A percentile compares a stretch with the other conserved stretches of the same genome.
Conservation (phyloP, 176 grass and related monocot genomes). For the Olyra latifolia region DNA sequence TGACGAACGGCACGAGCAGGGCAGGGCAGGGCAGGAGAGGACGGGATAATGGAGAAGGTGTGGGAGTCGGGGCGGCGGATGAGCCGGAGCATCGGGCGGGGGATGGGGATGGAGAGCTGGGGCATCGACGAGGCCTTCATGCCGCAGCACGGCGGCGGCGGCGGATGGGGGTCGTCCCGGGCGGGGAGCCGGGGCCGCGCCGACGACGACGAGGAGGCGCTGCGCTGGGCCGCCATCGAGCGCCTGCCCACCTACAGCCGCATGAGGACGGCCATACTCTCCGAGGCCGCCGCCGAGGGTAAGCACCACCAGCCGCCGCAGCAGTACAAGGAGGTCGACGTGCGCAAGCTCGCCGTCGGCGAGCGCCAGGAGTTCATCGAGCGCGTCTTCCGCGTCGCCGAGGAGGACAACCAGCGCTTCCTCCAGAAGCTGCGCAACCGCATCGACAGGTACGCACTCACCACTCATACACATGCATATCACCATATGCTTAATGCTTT, state of each 20-base stretch:
- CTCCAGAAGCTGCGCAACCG: conserved; percentile 80
- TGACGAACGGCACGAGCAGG: too few species aligned
- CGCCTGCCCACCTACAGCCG: conserved; percentile 81
- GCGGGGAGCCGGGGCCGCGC: neutral
- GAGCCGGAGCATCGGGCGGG: conserved; percentile 70
- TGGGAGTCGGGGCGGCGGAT: conserved; percentile 77
- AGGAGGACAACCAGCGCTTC: conserved; percentile 91
- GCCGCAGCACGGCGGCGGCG: conserved; percentile 10
- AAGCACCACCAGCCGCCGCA: neutral
- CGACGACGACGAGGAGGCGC: conserved; percentile 86
- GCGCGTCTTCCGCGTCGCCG: conserved; percentile 87
- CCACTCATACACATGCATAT: too few species aligned
- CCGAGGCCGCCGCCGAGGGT: neutral
- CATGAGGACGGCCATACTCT: conserved; percentile 73
- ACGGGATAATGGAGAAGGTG: conserved; percentile 76
- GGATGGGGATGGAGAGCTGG: conserved; percentile 84
- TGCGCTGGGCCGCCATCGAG: conserved; percentile 91
- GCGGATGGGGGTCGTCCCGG: neutral
- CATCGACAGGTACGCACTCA: conserved; percentile 54
- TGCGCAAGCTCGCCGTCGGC: conserved; percentile 58
- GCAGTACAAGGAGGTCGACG: conserved; percentile 87
- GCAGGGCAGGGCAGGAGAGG: neutral
- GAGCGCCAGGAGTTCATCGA: conserved; percentile 96
- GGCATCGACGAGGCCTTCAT: conserved; percentile 82
- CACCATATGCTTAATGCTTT: neutral